Evolutionary conservation across 371 early-diverging fungal genomes (phyloP).

Genomic region (Circinella minor): DNA sequence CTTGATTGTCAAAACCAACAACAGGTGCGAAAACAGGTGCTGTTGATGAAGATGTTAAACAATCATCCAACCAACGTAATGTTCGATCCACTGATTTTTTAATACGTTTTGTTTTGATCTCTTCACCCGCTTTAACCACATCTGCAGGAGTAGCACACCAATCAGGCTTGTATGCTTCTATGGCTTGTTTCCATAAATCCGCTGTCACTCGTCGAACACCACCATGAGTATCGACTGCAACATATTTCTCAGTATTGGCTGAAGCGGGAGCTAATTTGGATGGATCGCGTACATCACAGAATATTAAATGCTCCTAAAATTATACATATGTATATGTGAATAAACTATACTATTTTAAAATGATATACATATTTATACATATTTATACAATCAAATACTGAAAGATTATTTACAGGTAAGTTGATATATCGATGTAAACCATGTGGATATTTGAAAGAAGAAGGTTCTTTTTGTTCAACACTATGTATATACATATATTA

Average conservation of each 20-base stretch:
- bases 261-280: constrained; percentile 45
- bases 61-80: constrained; percentile 61
- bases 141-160: constrained; percentile 52
- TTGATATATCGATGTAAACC: constrained; percentile 62
- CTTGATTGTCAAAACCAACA: constrained; percentile 51
- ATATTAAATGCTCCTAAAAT: constrained; percentile 46
- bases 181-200: constrained; percentile 54
- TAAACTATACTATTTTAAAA: no score
- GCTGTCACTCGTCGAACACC: constrained; percentile 67
- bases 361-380: no score
- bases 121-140: constrained; percentile 46
- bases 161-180: constrained; percentile 61
- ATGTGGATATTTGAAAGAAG: constrained; percentile 57
- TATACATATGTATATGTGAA: no score
- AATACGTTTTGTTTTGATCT: constrained; percentile 62
- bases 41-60: constrained; percentile 8
- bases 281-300: constrained; percentile 74
- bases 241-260: constrained; percentile 65
- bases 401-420: constrained; percentile 36
- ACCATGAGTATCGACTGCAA: constrained; percentile 69
- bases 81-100: constrained; percentile 71
- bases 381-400: no score
- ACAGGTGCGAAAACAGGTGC: constrained; percentile 62
- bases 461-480: constrained; percentile 48
- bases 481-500: constrained; percentile 20